Evolutionary conservation across 805 yeast genomes (phyloP), one percentile per base, ranked within the genome.

Genomic region (Candida dendrica): DNA sequence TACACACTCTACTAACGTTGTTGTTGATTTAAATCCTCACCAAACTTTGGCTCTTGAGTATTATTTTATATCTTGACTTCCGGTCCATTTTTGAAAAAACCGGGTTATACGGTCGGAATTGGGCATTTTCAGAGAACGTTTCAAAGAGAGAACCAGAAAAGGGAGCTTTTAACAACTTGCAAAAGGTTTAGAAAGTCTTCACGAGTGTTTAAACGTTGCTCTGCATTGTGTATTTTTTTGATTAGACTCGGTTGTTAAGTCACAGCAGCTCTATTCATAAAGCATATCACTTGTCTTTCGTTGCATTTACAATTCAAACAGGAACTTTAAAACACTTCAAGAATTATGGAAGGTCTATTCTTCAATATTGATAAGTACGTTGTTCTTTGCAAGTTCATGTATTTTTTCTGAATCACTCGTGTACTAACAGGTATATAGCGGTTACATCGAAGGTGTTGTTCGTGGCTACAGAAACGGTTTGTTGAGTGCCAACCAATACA

Each of bases 321-420:
- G 24, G 8, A 22, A 22, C 8, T 8, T 22, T 22, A 22, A 22
- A 6, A 22, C 24, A 41, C n/a, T n/a, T n/a, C n/a, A n/a, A n/a
- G n/a, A n/a, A n/a, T n/a, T n/a, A 91, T 91, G 98, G 98, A 93
- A 63, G 97, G 97, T 22, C 74, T 91, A 39, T 88, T 73, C 64
- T 93, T 93, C 69, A 93, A 93, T 68, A 73, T 89, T 48, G 90
- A 91, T 59, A 71, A 71, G 57, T 51, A 20, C 32, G 57, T 50
- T 34, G 57, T 50, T 13, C 13, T 14, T 13, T 14, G 8, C 27
- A 7, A 66, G 60, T 61, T 39, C 64, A 52, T 36, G 5, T 11
- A 15, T 13, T 3, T 3, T 36, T n/a, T 13, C 32, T 1, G 7
- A 14, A 29, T 20, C 13, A 14, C 4, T 15, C n/a, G 24, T 14